A percentile compares a stretch with the other conserved stretches of the same genome.
These are phyloP conservation scores for Arabidopsis arenosa DNA, from an alignment of 345 rosid species.

Conservation along the genomic window DNA sequence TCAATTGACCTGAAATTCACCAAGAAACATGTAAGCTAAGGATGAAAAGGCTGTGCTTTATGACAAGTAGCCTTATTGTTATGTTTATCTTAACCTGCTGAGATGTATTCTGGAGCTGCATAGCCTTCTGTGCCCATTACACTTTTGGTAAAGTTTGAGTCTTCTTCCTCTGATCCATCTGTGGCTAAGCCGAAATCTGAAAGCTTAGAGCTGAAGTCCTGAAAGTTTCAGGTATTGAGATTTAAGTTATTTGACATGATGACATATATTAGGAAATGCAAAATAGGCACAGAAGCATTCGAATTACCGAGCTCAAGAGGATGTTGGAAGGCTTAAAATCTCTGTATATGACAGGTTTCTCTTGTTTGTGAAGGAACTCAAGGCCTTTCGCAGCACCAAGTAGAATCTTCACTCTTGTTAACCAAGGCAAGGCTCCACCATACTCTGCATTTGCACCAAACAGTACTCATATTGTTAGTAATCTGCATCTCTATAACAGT, in stretches of 20 bases:
- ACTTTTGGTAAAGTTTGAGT: constrained; percentile 53
- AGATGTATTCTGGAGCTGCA: constrained; percentile 64
- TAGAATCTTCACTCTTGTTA: constrained; percentile 80
- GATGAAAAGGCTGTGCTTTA: background rate
- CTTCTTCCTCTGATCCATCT: constrained; percentile 68
- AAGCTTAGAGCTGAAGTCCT: constrained; percentile 65
- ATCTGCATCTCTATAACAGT: constrained; percentile 14
- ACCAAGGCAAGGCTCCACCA: constrained; percentile 71
- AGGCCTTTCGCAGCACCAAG: constrained; percentile 87
- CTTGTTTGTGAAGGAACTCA: constrained; percentile 75
- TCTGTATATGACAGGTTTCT: constrained; percentile 77
- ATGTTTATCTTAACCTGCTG: constrained; percentile 51
- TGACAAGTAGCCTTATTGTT: background rate
- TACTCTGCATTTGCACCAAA: constrained; percentile 52
- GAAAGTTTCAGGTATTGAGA: constrained; percentile 15
- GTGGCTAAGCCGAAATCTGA: constrained; percentile 67
- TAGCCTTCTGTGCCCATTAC: constrained; percentile 75
- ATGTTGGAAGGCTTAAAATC: constrained; percentile 87
- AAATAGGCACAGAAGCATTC: constrained; percentile 11
- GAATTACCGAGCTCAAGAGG: constrained; percentile 67
- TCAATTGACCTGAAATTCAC: constrained; percentile 66
- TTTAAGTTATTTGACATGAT: constrained; percentile 23
- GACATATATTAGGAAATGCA: background rate
- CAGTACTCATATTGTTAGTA: constrained; percentile 24
- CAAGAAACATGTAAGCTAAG: constrained; percentile 37